Percentiles rank a stretch among this genome's conserved stretches.
phyloP scores from a whole-genome alignment of 371 early-diverging fungal species.

The Catenaria anguillulae region DNA sequence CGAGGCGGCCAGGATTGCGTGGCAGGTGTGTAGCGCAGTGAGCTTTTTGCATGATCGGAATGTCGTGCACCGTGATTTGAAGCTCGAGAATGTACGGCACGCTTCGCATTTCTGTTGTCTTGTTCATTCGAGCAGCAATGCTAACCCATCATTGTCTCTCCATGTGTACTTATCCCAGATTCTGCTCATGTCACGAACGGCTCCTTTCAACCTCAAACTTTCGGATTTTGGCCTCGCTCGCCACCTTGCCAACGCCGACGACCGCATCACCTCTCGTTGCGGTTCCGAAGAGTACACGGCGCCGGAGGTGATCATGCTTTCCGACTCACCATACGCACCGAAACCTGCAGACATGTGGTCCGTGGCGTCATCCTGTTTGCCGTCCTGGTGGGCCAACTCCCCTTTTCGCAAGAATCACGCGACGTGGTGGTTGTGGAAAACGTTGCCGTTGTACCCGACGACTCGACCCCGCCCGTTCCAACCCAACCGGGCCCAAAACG shows the following conservation, averaged over 20 bases:
- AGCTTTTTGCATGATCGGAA: not conserved
- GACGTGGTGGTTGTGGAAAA: conserved; percentile 7
- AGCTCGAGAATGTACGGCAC: conserved; percentile 7
- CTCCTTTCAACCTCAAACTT: conserved; percentile 4
- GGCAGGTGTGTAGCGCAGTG: not conserved
- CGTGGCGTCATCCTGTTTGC: conserved; percentile 6
- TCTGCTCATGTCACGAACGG: not conserved
- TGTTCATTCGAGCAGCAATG: no score
- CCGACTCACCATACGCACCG: conserved; percentile 3
- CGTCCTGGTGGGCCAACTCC: conserved; percentile 1
- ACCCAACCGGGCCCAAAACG: not conserved
- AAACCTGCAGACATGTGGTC: conserved; percentile 5
- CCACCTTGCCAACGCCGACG: not conserved
- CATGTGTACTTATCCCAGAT: not conserved
- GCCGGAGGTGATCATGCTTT: conserved; percentile 1
- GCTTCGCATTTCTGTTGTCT: no score
- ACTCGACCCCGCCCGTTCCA: not conserved
- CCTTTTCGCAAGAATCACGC: conserved; percentile 2
- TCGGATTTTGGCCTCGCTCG: conserved; percentile 6
- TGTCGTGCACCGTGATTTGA: conserved; percentile 8
- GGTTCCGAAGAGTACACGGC: conserved; percentile 9
- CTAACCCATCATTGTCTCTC: no score
- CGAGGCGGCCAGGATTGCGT: not conserved
- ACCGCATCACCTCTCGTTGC: not conserved
- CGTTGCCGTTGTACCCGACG: not conserved